These are phyloP conservation scores for Trichosporon faecale DNA, from an alignment of 1,284 basidiomycete species.

Conservation along the genomic window DNA sequence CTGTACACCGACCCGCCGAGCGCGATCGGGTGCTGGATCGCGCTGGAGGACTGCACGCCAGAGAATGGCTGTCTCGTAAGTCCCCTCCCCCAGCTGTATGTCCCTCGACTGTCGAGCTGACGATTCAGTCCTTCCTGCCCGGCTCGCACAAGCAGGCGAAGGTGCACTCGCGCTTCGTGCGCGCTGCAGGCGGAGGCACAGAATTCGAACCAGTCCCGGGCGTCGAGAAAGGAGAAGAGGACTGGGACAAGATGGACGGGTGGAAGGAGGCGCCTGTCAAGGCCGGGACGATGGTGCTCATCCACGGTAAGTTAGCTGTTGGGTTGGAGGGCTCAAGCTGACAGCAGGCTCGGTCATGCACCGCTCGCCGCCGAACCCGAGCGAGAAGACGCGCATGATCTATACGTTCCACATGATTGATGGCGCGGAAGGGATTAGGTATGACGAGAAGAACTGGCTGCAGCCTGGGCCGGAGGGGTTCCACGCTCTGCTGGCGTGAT, in stretches of 20 bases:
- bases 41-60: slow-evolving; percentile 79
- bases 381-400: slow-evolving; percentile 69
- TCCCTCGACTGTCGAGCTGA: background rate
- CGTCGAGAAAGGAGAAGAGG: slow-evolving; percentile 54
- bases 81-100: background rate
- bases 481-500: slow-evolving; percentile 18
- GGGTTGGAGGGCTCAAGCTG: background rate
- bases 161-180: slow-evolving; percentile 77
- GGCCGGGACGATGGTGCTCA: slow-evolving; percentile 77
- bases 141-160: slow-evolving; percentile 76
- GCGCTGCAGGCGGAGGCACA: slow-evolving; percentile 65
- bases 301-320: slow-evolving; percentile 58
- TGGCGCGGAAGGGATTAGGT: slow-evolving; percentile 41
- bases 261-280: slow-evolving; percentile 66
- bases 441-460: slow-evolving; percentile 56
- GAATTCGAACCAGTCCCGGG: slow-evolving; percentile 67
- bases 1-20: slow-evolving; percentile 83
- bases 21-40: slow-evolving; percentile 94
- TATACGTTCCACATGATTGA: slow-evolving; percentile 84
- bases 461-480: slow-evolving; percentile 82
- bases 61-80: slow-evolving; percentile 72
- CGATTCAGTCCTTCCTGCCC: slow-evolving; percentile 71
- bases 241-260: slow-evolving; percentile 59
- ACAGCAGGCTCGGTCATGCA: slow-evolving; percentile 72
- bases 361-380: slow-evolving; percentile 75